These are phyloP conservation scores for Haplosporangium sp. DNA, from an alignment of 371 early-diverging fungal species.

Conservation along the genomic window DNA sequence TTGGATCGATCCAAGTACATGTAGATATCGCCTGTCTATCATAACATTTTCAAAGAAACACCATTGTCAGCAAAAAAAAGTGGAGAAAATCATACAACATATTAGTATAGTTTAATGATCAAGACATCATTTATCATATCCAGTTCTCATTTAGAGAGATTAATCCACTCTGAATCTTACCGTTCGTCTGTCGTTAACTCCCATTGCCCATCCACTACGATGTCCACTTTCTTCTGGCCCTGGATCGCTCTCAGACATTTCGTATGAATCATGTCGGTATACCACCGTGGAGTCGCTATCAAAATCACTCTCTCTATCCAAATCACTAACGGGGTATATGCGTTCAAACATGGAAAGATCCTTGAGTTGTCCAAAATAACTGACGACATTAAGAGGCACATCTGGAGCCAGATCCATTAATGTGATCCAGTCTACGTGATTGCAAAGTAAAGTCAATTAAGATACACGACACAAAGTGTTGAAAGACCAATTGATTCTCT, in stretches of 20 bases:
- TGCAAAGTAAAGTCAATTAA: not conserved
- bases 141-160: not conserved
- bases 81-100: not conserved
- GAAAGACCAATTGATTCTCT: not conserved
- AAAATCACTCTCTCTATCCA: not conserved
- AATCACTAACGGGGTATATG: not conserved
- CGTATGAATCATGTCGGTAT: not conserved
- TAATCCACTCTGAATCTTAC: constrained; percentile 8
- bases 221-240: not conserved
- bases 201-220: constrained; percentile 13
- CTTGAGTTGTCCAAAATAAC: constrained; percentile 37
- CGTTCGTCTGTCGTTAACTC: constrained; percentile 7
- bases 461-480: not conserved
- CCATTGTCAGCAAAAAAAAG: too few species aligned
- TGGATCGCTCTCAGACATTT: not conserved
- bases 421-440: constrained; percentile 29
- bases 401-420: constrained; percentile 23
- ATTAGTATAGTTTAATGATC: not conserved
- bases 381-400: constrained; percentile 28
- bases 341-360: constrained; percentile 40
- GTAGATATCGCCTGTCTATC: constrained; percentile 46
- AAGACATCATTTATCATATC: not conserved
- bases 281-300: constrained; percentile 6
- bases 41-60: not conserved
- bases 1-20: constrained; percentile 30